Evolutionary conservation across 352 stramenopile genomes (phyloP).

Genomic region (Albugo laibachii): DNA sequence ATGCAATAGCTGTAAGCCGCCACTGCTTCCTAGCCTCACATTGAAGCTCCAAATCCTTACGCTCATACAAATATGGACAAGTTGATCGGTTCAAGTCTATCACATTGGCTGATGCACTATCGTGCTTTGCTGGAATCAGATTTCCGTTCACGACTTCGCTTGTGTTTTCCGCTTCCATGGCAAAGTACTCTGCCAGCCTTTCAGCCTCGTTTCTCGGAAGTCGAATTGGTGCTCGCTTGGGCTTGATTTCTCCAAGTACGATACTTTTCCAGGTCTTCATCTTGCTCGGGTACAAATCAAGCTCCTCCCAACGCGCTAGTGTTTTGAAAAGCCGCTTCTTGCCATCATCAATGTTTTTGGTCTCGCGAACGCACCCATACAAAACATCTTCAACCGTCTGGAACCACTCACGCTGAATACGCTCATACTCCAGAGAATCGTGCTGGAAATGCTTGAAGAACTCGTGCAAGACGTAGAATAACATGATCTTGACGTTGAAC

Average conservation of each 20-base stretch:
- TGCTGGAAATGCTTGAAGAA: constrained; percentile 62
- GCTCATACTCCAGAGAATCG: constrained; percentile 17
- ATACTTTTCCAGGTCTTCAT: constrained; percentile 66
- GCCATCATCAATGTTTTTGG: constrained; percentile 36
- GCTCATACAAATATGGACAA: constrained; percentile 57
- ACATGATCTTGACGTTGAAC: constrained; percentile 68
- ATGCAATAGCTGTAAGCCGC: constrained; percentile 55
- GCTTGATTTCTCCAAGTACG: constrained; percentile 44
- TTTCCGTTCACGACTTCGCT: too few species aligned
- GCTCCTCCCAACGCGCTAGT: constrained; percentile 63
- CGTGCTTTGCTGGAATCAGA: too few species aligned
- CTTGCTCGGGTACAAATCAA: constrained; percentile 53
- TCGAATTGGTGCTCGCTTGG: constrained; percentile 21
- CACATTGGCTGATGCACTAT: constrained; percentile 15
- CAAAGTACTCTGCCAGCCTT: constrained; percentile 34
- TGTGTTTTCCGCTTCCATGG: constrained; percentile 34
- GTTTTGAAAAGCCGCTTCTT: constrained; percentile 70
- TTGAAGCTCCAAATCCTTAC: constrained; percentile 25
- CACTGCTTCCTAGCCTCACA: constrained; percentile 64
- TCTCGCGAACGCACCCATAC: constrained; percentile 45
- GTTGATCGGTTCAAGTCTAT: constrained; percentile 45
- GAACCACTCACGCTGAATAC: constrained; percentile 59
- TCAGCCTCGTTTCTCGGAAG: constrained; percentile 43
- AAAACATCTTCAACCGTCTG: constrained; percentile 63
- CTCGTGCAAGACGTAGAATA: constrained; percentile 76